These are phyloP conservation scores for Phytopythium aichiense DNA, from an alignment of 352 stramenopile genomes.

Conservation along the genomic window DNA sequence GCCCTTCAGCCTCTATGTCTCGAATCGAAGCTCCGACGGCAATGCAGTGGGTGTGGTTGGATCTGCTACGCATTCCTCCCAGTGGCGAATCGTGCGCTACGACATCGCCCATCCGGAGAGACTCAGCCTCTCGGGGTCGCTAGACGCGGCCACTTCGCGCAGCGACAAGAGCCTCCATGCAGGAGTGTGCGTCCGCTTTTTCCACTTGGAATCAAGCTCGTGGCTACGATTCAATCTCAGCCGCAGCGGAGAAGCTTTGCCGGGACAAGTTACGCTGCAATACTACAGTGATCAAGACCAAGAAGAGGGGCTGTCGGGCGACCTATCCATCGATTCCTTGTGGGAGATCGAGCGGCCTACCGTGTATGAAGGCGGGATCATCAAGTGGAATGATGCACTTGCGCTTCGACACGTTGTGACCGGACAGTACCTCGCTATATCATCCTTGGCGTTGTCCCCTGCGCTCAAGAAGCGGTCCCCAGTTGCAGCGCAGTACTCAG, in stretches of 20 bases:
- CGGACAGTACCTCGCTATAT: conserved; percentile 53
- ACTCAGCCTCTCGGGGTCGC: conserved; percentile 1
- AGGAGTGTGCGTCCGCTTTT: conserved; percentile 51
- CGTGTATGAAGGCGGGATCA: conserved; percentile 47
- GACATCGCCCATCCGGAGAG: conserved; percentile 27
- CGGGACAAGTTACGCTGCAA: conserved; percentile 32
- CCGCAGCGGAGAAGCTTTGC: conserved; percentile 1
- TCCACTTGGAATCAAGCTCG: conserved; percentile 63
- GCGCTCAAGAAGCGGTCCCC: conserved; percentile 18
- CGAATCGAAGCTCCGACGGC: conserved; percentile 38
- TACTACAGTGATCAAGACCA: conserved; percentile 41
- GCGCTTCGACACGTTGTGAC: conserved; percentile 52
- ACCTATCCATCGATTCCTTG: conserved; percentile 43
- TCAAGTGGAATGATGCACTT: conserved; percentile 48
- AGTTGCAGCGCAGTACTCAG: conserved; percentile 6
- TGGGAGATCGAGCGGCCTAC: conserved; percentile 58
- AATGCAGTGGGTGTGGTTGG: conserved; percentile 35
- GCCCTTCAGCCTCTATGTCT: conserved; percentile 60
- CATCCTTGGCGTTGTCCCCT: conserved; percentile 8
- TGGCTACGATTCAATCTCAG: conserved; percentile 41
- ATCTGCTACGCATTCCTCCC: conserved; percentile 51
- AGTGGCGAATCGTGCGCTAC: conserved; percentile 56
- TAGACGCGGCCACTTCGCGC: conserved; percentile 4
- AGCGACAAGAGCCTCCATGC: conserved; percentile 32
- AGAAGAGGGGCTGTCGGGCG: conserved; percentile 22